phyloP scores from a whole-genome alignment of 2,329 filamentous ascomycete genomes.

The Exophiala calicioides region DNA sequence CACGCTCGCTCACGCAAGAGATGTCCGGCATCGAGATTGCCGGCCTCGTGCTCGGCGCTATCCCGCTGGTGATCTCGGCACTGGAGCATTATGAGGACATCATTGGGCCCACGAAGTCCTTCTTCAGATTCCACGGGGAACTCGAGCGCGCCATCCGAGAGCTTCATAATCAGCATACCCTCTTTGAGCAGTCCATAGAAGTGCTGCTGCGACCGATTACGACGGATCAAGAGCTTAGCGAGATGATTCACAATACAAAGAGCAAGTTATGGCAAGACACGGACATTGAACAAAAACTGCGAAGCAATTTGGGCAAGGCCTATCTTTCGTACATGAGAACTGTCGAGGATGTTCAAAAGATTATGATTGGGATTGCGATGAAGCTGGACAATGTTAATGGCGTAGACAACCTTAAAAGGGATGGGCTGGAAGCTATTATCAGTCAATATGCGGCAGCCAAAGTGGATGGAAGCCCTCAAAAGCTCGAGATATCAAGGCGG shows the following conservation, averaged over 20 bases:
- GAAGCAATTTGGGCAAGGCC: not conserved
- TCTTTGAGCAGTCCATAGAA: not conserved
- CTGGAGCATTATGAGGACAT: not conserved
- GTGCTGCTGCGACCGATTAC: not conserved
- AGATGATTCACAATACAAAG: not conserved
- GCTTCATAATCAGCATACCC: not conserved
- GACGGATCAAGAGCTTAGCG: not conserved
- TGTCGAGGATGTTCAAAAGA: not conserved
- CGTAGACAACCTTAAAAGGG: not conserved
- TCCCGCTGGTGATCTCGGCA: not conserved
- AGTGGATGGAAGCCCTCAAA: not conserved
- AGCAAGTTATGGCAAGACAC: not conserved
- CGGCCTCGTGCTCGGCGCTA: not conserved
- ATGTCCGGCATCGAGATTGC: too few species aligned
- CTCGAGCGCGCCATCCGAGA: not conserved
- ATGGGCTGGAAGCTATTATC: not conserved
- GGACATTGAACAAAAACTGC: not conserved
- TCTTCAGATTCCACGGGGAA: not conserved
- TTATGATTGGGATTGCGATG: not conserved
- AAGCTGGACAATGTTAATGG: not conserved
- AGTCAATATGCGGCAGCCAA: not conserved
- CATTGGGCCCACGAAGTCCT: not conserved
- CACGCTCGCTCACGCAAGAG: too few species aligned
- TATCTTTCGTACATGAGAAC: not conserved
- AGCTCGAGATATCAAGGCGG: not conserved